Conservation (phyloP, 1,284 basidiomycete species). For the Trichosporon faecale region DNA sequence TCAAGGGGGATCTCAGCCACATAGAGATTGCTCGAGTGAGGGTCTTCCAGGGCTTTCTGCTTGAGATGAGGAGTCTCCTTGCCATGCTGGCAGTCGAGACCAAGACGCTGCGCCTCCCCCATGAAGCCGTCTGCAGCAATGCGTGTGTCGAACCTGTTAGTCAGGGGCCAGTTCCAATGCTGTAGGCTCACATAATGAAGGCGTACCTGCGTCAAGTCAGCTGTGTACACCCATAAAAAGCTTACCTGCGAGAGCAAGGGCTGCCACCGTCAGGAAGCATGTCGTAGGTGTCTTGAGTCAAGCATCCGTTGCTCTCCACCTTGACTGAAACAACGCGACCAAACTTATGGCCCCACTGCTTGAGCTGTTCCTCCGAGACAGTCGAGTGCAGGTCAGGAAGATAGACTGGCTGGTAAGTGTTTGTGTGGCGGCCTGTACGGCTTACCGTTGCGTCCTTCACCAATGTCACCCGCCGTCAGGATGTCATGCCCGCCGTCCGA, state of each 20-base stretch:
- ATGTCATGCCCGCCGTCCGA: not conserved
- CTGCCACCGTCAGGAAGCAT: constrained; percentile 18
- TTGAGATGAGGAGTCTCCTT: constrained; percentile 45
- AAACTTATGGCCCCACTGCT: constrained; percentile 27
- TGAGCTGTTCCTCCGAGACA: constrained; percentile 28
- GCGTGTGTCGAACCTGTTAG: constrained; percentile 31
- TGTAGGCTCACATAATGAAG: constrained; percentile 33
- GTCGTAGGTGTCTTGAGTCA: constrained; percentile 10
- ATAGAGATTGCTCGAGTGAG: constrained; percentile 42
- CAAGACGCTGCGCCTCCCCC: constrained; percentile 18
- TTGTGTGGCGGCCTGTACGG: not conserved
- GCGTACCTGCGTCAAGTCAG: constrained; percentile 28
- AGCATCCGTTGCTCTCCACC: constrained; percentile 14
- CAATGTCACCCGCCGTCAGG: constrained; percentile 11
- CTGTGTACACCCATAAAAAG: not conserved
- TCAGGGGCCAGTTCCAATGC: no score
- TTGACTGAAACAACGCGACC: constrained; percentile 37
- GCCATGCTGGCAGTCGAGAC: constrained; percentile 33
- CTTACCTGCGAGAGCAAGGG: constrained; percentile 12
- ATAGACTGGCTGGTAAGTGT: constrained; percentile 29
- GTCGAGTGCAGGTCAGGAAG: constrained; percentile 27
- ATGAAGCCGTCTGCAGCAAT: constrained; percentile 34
- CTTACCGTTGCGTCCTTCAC: constrained; percentile 38
- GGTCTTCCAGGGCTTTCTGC: constrained; percentile 41
- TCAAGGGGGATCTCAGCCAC: constrained; percentile 38